Evolutionary conservation across 148 eudicot species (phyloP).

Genomic region (Rhododendron williamsianum): DNA sequence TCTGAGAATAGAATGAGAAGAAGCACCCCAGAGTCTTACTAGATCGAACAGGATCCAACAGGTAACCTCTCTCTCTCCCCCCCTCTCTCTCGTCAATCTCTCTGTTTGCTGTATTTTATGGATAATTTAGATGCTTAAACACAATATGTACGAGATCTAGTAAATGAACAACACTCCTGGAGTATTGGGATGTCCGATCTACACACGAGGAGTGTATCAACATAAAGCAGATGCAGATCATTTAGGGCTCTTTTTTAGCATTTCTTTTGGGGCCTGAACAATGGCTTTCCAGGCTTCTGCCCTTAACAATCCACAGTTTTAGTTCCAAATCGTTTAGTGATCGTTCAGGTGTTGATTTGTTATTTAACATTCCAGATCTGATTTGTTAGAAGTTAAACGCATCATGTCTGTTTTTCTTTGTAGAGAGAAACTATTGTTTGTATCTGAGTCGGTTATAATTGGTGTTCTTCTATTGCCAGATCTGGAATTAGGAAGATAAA

Average conservation of each 20-base stretch:
- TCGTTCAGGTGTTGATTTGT: background rate
- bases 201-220: background rate
- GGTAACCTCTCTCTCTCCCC: background rate
- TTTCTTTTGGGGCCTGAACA: background rate
- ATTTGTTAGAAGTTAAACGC: background rate
- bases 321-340: background rate
- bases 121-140: background rate
- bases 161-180: background rate
- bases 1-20: background rate
- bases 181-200: background rate
- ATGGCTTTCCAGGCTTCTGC: background rate
- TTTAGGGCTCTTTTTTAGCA: background rate
- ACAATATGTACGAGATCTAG: background rate
- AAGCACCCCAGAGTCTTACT: background rate
- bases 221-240: background rate
- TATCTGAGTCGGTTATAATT: background rate
- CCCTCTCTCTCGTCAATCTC: background rate
- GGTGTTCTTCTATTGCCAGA: background rate
- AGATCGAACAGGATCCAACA: background rate
- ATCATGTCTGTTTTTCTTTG: background rate
- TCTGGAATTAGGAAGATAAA: slow-evolving; percentile 1
- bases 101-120: background rate
- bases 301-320: background rate
- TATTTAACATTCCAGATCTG: background rate
- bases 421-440: background rate